A percentile compares a stretch with the other conserved stretches of the same genome.
These are phyloP conservation scores for Penicillium psychrosexuale DNA, from an alignment of 2,329 filamentous ascomycete species.

Conservation along the genomic window DNA sequence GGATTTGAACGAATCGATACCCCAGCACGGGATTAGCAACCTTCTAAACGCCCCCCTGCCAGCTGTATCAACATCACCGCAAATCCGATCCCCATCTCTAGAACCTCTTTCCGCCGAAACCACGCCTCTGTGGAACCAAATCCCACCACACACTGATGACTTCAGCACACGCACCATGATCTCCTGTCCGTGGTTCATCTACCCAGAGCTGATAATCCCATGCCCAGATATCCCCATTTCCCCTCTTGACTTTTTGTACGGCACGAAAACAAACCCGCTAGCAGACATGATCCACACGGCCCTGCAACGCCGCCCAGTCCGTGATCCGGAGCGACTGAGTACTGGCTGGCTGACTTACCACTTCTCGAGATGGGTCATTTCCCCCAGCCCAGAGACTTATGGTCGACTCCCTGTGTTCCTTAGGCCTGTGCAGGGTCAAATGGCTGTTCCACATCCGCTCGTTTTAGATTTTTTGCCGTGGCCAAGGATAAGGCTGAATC, in stretches of 20 bases:
- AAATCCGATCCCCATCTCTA: background rate
- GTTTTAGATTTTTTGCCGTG: constrained; percentile 23
- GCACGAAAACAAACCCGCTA: constrained; percentile 24
- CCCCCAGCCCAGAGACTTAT: constrained; percentile 22
- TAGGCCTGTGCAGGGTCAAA: constrained; percentile 19
- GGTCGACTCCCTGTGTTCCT: constrained; percentile 18
- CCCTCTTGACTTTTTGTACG: constrained; percentile 28
- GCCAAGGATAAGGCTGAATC: constrained; percentile 22
- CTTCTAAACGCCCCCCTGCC: background rate
- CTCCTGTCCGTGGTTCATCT: constrained; percentile 17
- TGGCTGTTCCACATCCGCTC: constrained; percentile 19
- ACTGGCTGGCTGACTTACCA: constrained; percentile 24
- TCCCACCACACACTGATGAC: constrained; percentile 18
- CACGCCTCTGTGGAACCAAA: constrained; percentile 11
- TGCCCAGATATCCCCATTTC: constrained; percentile 22
- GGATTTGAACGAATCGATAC: background rate
- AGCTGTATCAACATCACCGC: background rate
- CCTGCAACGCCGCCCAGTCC: constrained; percentile 21
- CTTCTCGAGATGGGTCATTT: constrained; percentile 22
- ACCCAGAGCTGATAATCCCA: constrained; percentile 18
- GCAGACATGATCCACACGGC: constrained; percentile 24
- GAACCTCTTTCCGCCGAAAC: background rate
- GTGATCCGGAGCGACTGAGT: constrained; percentile 26
- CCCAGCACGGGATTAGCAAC: background rate
- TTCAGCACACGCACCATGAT: constrained; percentile 2